Base-by-base conservation (phyloP, 2,329 filamentous ascomycete genomes). In the Akanthomyces uredinophilus region DNA sequence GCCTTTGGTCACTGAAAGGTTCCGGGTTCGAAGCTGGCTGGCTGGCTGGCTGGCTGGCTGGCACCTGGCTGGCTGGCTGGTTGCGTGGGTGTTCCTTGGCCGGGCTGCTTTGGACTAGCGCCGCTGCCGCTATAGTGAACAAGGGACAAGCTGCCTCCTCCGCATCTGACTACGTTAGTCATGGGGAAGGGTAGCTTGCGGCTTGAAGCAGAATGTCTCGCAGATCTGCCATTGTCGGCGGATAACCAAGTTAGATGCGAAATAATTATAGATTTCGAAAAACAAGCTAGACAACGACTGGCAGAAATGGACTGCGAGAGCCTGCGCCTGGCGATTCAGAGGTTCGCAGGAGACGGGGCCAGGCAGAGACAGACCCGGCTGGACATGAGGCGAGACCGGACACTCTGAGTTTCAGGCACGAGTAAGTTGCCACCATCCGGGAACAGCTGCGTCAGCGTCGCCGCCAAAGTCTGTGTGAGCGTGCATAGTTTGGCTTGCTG, bases 371-470 rank as follows among this genome's bases (percentile, higher is more conserved):
- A 50, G 46, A 50, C 22, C 13, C 8, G 46, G n/a, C 46, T 50
- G 22, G 41, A n/a, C 32, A 5, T 41, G 39, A 55, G 39, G 39
- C 29, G 54, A 57, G 5, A 20, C 43, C 20, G 29, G 54, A 57
- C 54, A 37, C 39, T 46, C n/a, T 24, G 43, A 47, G 54, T 57
- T 57, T 57, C 54, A 57, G 27, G 54, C 43, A 47, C 43, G 20
- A 57, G 29, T 43, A 57, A 55, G 39, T 55, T 37, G 54, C 27
- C 27, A 47, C 54, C 54, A 57, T 27, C n/a, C 37, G 27, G n/a
- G 18, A 51, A 10, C 27, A 51, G 49, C 49, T 51, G 29, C 49
- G 51, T 54, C 51, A 43, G 35, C 51, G 20, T 32, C 20, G 32
- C 18, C 22, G 35, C 51, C 35, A 54, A 54, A 41, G 18, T 41